Percentiles rank a stretch among this genome's conserved stretches.
Evolutionary conservation across 345 rosid genomes (phyloP).

Genomic region (Salix caprea): DNA sequence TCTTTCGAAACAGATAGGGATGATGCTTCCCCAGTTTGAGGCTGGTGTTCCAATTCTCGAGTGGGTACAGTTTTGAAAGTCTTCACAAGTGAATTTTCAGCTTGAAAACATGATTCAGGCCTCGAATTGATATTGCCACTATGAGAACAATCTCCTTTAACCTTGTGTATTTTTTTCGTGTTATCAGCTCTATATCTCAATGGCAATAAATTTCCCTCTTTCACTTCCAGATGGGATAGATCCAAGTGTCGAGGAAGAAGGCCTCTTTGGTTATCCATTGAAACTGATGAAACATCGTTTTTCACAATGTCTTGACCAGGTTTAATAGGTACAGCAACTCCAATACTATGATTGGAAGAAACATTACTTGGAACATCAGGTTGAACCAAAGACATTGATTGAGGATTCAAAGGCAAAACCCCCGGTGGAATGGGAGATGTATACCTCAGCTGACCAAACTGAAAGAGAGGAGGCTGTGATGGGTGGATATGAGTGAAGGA

Average conservation of each 20-base stretch:
- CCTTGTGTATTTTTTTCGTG: slow-evolving; percentile 28
- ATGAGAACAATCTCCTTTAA: slow-evolving; percentile 40
- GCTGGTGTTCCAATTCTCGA: slow-evolving; percentile 43
- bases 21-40: slow-evolving; percentile 30
- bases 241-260: slow-evolving; percentile 41
- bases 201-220: slow-evolving; percentile 34
- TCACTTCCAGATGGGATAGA: slow-evolving; percentile 37
- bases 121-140: slow-evolving; percentile 24
- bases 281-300: slow-evolving; percentile 30
- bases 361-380: slow-evolving; percentile 41
- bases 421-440: slow-evolving; percentile 78
- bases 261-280: slow-evolving; percentile 41
- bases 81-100: slow-evolving; percentile 32
- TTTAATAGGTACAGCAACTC: slow-evolving; percentile 39
- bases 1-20: slow-evolving; percentile 30
- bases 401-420: slow-evolving; percentile 60
- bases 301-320: slow-evolving; percentile 40
- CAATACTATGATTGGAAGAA: slow-evolving; percentile 48
- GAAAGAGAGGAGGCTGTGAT: slow-evolving; percentile 74
- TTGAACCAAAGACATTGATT: slow-evolving; percentile 50
- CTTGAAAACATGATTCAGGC: slow-evolving; percentile 33
- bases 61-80: slow-evolving; percentile 28
- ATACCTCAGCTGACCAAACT: slow-evolving; percentile 84
- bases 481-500: slow-evolving; percentile 60
- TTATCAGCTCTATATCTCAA: slow-evolving; percentile 32